A percentile compares a stretch with the other conserved stretches of the same genome.
Evolutionary conservation across 768 basidiomycete genomes (phyloP).

Genomic region (Leccinum subtestaceum): DNA sequence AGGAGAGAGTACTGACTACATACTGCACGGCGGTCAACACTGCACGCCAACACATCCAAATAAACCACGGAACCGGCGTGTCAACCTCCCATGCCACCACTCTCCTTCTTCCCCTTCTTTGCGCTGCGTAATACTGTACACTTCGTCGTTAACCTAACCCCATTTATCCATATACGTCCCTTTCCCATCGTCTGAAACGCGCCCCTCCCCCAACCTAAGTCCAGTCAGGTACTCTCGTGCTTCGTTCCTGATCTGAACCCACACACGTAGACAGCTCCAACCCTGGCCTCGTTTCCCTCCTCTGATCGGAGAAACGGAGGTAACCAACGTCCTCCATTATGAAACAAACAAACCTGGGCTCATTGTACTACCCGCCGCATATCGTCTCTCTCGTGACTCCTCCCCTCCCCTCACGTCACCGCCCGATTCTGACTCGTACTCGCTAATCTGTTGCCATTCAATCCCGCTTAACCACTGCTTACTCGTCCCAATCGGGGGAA

Average conservation of each 20-base stretch:
- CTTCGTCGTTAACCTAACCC: neutral
- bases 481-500: neutral
- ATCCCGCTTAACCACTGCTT: neutral
- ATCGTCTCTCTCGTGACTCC: neutral
- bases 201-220: neutral
- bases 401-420: neutral
- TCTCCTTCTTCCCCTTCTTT: neutral
- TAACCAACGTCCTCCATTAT: conserved; percentile 15
- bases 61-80: conserved; percentile 28
- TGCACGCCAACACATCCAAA: conserved; percentile 13
- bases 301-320: conserved; percentile 23
- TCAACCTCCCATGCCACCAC: too few species aligned
- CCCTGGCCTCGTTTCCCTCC: neutral
- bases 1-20: neutral
- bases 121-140: too few species aligned
- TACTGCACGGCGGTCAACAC: too few species aligned
- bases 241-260: conserved; percentile 18
- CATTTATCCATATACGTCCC: conserved; percentile 19
- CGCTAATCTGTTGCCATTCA: neutral
- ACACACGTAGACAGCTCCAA: neutral
- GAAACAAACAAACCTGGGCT: neutral
- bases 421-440: neutral
- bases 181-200: neutral
- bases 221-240: conserved; percentile 1
- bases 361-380: conserved; percentile 1